Evolutionary conservation across 345 rosid species (phyloP).

Genomic region (Dipteronia sinensis): DNA sequence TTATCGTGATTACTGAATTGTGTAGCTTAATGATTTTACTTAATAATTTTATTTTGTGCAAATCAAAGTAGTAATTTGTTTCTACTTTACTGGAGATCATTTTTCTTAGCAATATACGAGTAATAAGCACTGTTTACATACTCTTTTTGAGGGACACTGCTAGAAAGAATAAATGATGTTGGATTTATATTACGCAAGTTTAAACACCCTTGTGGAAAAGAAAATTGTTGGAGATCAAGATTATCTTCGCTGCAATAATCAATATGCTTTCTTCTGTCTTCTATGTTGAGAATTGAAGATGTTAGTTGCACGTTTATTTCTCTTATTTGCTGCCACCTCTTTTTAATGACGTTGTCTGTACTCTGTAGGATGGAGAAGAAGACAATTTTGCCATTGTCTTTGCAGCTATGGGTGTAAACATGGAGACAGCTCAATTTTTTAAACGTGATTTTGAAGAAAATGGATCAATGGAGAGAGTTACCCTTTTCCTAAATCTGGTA

Average conservation of each 20-base stretch:
- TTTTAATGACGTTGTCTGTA: slow-evolving; percentile 28
- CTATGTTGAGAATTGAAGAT: background rate
- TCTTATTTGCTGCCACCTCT: background rate
- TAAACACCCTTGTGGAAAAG: background rate
- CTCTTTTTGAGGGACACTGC: background rate
- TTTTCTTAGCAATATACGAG: no score
- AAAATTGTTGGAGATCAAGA: background rate
- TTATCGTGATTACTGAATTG: background rate
- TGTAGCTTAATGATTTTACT: background rate
- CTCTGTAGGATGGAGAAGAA: slow-evolving; percentile 72
- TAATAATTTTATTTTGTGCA: background rate
- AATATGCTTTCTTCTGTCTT: background rate
- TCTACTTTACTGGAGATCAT: background rate
- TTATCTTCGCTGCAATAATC: background rate
- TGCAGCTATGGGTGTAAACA: slow-evolving; percentile 99
- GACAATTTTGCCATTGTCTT: slow-evolving; percentile 98
- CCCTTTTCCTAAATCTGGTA: slow-evolving; percentile 90
- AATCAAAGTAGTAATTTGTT: background rate
- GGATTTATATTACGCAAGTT: background rate
- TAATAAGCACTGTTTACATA: background rate
- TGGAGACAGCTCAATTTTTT: slow-evolving; percentile 98
- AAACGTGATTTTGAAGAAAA: slow-evolving; percentile 98
- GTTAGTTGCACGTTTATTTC: background rate
- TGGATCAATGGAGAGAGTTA: slow-evolving; percentile 98
- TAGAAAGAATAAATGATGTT: background rate